These are phyloP conservation scores for Ustilago cynodontis DNA, from an alignment of 1,284 basidiomycete species.

Conservation along the genomic window DNA sequence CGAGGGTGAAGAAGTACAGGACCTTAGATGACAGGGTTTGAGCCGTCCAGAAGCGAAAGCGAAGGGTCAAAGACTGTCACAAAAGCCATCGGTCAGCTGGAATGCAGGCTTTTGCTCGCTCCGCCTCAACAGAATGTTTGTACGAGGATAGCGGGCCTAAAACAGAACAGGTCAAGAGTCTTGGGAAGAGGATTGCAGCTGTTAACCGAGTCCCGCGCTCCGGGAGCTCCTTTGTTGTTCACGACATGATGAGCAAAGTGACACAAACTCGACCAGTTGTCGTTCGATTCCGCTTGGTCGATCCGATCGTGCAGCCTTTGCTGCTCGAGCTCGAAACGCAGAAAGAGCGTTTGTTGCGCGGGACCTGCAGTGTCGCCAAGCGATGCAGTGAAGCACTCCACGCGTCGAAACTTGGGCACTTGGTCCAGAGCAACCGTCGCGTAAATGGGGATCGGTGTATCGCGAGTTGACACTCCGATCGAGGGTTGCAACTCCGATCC, in stretches of 20 bases:
- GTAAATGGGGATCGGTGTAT: constrained; percentile 27
- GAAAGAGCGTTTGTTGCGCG: not conserved
- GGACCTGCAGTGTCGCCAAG: constrained; percentile 2
- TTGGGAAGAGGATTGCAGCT: not conserved
- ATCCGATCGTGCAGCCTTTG: not conserved
- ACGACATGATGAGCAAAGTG: constrained; percentile 1
- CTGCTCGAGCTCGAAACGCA: not conserved
- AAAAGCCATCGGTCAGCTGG: not conserved
- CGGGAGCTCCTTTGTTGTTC: not conserved
- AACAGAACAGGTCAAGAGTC: not conserved
- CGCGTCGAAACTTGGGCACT: constrained; percentile 10
- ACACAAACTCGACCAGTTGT: not conserved
- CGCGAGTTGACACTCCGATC: constrained; percentile 20
- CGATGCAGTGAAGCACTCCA: not conserved
- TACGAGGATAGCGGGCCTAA: not conserved
- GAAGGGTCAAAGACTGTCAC: not conserved
- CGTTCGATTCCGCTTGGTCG: constrained; percentile 2
- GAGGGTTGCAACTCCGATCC: not conserved
- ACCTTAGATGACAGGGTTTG: not conserved
- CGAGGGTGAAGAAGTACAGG: too few relatives aligned
- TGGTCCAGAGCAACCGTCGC: constrained; percentile 13
- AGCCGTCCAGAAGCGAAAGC: not conserved
- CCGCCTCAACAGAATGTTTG: not conserved
- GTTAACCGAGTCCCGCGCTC: not conserved
- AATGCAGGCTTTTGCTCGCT: constrained; percentile 8